These are phyloP conservation scores for Ogataea populi-albae DNA, from an alignment of 805 yeast species.

Conservation along the genomic window DNA sequence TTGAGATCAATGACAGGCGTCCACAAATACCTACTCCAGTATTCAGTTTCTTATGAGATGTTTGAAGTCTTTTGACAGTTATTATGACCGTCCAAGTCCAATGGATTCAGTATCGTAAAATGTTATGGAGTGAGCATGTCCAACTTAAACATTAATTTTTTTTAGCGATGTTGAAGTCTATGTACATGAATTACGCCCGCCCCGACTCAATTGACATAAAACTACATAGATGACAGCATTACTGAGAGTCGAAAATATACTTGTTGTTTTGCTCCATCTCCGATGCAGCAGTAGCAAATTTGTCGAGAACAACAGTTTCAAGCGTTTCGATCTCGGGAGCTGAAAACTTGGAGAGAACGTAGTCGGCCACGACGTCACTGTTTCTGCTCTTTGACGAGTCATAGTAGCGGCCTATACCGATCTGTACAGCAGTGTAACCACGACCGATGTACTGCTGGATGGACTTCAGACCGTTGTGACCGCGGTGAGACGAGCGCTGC, in stretches of 20 bases:
- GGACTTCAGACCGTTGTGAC: constrained; percentile 80
- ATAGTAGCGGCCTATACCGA: constrained; percentile 76
- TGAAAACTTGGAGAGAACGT: constrained; percentile 58
- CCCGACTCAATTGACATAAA: too few relatives aligned
- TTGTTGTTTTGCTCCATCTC: constrained; percentile 29
- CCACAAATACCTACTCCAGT: too few relatives aligned
- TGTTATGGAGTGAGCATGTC: too few relatives aligned
- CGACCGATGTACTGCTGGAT: constrained; percentile 47
- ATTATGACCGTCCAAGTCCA: too few relatives aligned
- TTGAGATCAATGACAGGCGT: too few relatives aligned
- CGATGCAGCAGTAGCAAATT: constrained; percentile 37
- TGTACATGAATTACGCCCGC: too few relatives aligned
- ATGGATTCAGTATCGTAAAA: too few relatives aligned
- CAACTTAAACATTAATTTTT: too few relatives aligned
- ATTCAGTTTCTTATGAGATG: too few relatives aligned
- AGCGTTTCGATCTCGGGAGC: constrained; percentile 43
- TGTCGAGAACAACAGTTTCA: constrained; percentile 39
- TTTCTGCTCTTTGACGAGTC: constrained; percentile 34
- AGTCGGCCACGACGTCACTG: constrained; percentile 46
- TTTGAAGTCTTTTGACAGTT: too few relatives aligned
- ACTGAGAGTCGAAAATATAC: constrained; percentile 24
- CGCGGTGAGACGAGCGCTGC: constrained; percentile 63
- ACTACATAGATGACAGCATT: too few relatives aligned
- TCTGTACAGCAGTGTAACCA: constrained; percentile 59
- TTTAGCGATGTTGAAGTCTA: too few relatives aligned